phyloP scores from a whole-genome alignment of 2,329 filamentous ascomycete species.

The Scedosporium dehoogii region DNA sequence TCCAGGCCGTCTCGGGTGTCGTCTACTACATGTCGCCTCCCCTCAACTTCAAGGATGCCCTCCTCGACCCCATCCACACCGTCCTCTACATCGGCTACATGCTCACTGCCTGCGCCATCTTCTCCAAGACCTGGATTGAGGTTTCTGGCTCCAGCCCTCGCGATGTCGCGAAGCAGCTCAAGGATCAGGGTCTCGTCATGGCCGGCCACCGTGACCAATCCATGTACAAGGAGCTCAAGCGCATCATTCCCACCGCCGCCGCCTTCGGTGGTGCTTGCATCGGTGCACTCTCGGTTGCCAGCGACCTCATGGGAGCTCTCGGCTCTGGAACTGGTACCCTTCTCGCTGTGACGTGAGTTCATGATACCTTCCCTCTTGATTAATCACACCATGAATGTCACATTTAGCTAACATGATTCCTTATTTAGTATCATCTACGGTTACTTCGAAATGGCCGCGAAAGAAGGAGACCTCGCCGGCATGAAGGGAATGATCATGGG shows the following conservation, averaged over 20 bases:
- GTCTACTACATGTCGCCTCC: constrained; percentile 99
- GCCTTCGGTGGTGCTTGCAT: constrained; percentile 99
- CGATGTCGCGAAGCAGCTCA: constrained; percentile 98
- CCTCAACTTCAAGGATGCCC: constrained; percentile 92
- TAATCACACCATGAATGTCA: neutral
- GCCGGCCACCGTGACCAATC: constrained; percentile 98
- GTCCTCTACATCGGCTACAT: constrained; percentile 94
- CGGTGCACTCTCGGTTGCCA: constrained; percentile 89
- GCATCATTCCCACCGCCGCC: constrained; percentile 94
- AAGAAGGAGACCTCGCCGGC: constrained; percentile 89
- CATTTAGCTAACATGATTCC: constrained; percentile 21
- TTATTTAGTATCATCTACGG: constrained; percentile 86
- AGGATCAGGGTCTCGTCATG: constrained; percentile 99
- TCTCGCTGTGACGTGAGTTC: constrained; percentile 89
- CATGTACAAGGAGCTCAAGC: constrained; percentile 99
- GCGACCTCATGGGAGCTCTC: constrained; percentile 89
- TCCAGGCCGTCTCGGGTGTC: constrained; percentile 84
- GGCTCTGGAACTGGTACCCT: constrained; percentile 97
- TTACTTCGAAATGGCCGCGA: constrained; percentile 98
- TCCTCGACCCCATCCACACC: constrained; percentile 89
- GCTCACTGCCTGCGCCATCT: constrained; percentile 93
- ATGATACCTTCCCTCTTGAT: constrained; percentile 2
- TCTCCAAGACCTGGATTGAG: constrained; percentile 99
- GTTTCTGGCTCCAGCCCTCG: constrained; percentile 95
- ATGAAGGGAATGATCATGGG: constrained; percentile 68